Percentiles rank a stretch among this genome's conserved stretches.
Conservation (phyloP, 306 rosid species). For the Gynostemma pentaphyllum region DNA sequence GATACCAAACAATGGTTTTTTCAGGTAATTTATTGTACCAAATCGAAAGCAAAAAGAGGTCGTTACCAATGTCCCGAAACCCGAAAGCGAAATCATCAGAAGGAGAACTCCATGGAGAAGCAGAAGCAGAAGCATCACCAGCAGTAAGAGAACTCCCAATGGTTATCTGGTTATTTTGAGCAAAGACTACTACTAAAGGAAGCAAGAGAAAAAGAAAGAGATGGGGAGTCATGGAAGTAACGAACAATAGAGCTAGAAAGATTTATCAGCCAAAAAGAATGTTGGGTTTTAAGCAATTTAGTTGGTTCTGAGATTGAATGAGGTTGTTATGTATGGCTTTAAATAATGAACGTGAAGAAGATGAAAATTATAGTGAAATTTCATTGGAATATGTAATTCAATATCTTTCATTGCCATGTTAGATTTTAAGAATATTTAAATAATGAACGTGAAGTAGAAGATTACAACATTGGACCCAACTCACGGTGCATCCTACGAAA, state of each 20-base stretch:
- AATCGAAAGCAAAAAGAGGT: slow-evolving; percentile 27
- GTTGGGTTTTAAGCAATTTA: background rate
- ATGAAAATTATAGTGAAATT: no score
- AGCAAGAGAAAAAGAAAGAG: background rate
- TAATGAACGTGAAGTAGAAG: no score
- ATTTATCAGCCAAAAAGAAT: background rate
- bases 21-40: slow-evolving; percentile 40
- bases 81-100: slow-evolving; percentile 44
- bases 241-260: background rate
- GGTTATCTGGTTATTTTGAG: background rate
- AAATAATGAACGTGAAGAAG: no score
- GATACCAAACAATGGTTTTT: slow-evolving; percentile 31
- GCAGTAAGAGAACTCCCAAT: background rate
- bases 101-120: slow-evolving; percentile 5
- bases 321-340: no score
- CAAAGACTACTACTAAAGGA: background rate
- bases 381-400: no score
- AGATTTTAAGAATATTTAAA: no score
- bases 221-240: background rate
- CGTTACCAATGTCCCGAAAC: slow-evolving; percentile 15
- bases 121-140: background rate
- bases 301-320: no score
- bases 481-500: no score
- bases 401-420: no score
- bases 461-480: no score